Conservation (phyloP, 495 filamentous ascomycete species). For the Penicillium macrosclerotiorum region DNA sequence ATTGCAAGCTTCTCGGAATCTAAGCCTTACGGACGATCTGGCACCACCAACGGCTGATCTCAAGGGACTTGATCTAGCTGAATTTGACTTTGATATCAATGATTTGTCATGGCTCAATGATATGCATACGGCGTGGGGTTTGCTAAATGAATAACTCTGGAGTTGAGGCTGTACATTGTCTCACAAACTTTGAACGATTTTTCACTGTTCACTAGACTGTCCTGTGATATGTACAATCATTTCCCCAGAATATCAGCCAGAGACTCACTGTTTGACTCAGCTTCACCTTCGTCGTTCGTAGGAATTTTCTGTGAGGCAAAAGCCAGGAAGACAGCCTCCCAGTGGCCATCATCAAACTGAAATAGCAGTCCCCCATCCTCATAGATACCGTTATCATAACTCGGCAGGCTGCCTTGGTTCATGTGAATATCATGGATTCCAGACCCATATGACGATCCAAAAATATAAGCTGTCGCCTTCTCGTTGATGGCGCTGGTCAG, state of each 20-base stretch:
- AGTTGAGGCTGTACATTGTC: too few species aligned
- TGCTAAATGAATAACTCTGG: background rate
- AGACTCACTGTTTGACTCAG: conserved; percentile 14
- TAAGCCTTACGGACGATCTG: too few species aligned
- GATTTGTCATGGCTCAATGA: too few species aligned
- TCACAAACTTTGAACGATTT: too few species aligned
- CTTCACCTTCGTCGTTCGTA: conserved; percentile 18
- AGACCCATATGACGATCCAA: conserved; percentile 30
- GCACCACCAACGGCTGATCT: too few species aligned
- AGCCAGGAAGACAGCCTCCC: conserved; percentile 25
- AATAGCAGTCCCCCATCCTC: conserved; percentile 35
- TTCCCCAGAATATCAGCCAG: conserved; percentile 20
- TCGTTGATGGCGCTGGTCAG: conserved; percentile 30
- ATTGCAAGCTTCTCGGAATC: too few species aligned
- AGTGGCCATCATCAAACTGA: conserved; percentile 36
- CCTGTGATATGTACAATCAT: too few species aligned
- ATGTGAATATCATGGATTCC: conserved; percentile 46
- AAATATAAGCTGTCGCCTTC: conserved; percentile 34
- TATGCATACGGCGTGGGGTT: too few species aligned
- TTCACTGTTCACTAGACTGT: too few species aligned
- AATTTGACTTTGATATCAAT: too few species aligned
- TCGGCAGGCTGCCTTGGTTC: conserved; percentile 40
- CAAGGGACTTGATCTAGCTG: too few species aligned
- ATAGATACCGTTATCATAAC: conserved; percentile 35
- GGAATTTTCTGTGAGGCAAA: conserved; percentile 26